Conservation (phyloP, 208 protist species). For the Acanthamoeba castellanii region DNA sequence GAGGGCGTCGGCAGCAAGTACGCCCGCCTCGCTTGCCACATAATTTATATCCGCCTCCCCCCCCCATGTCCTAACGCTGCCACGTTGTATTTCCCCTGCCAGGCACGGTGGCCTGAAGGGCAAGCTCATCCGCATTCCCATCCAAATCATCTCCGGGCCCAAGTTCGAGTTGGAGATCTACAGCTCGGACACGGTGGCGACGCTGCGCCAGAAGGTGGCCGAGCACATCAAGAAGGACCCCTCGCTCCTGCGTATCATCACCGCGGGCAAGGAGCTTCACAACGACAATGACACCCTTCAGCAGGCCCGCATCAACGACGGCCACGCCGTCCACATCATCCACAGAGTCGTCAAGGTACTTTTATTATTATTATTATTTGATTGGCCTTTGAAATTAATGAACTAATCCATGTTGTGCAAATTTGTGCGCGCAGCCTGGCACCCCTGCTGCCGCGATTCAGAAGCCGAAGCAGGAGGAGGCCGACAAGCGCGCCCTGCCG, state of each 20-base stretch:
- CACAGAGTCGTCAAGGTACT: neutral
- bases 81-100: neutral
- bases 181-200: slow-evolving; percentile 73
- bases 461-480: slow-evolving; percentile 3
- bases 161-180: slow-evolving; percentile 44
- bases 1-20: slow-evolving; percentile 64
- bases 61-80: neutral
- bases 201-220: slow-evolving; percentile 62
- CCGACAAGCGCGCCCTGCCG: slow-evolving; percentile 36
- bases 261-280: slow-evolving; percentile 48
- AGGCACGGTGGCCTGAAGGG: slow-evolving; percentile 12
- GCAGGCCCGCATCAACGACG: slow-evolving; percentile 31
- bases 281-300: slow-evolving; percentile 61
- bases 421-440: neutral
- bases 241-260: slow-evolving; percentile 32
- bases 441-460: neutral
- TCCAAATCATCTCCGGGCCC: slow-evolving; percentile 26
- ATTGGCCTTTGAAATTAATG: too few species aligned
- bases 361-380: too few species aligned
- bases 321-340: slow-evolving; percentile 12
- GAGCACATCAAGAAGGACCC: slow-evolving; percentile 45
- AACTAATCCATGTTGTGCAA: too few species aligned
- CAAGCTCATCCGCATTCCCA: slow-evolving; percentile 31
- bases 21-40: neutral
- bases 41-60: neutral